phyloP scores from a whole-genome alignment of 495 filamentous ascomycete genomes.

The Tuber brumale region DNA sequence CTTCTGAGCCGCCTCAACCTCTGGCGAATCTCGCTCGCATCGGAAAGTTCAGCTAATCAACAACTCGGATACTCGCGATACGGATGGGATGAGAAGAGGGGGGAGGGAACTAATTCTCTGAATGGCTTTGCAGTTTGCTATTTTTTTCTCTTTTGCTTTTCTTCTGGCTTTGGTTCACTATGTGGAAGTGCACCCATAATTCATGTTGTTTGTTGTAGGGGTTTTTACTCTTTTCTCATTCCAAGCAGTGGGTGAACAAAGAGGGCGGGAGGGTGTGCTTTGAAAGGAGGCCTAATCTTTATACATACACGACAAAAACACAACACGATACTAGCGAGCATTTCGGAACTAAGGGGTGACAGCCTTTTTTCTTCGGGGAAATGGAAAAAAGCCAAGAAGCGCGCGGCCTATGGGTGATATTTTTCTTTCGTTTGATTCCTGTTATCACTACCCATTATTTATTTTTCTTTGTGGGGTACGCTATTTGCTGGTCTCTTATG shows the following conservation, averaged over 20 bases:
- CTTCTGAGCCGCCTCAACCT: slow-evolving; percentile 12
- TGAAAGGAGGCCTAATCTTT: slow-evolving; percentile 11
- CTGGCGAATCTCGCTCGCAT: slow-evolving; percentile 15
- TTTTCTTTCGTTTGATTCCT: slow-evolving; percentile 23
- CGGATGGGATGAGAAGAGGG: not conserved
- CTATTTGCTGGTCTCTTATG: slow-evolving; percentile 29
- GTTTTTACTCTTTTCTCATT: slow-evolving; percentile 9
- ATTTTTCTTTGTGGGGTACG: slow-evolving; percentile 10
- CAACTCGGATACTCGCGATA: slow-evolving; percentile 1
- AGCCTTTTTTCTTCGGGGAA: not conserved
- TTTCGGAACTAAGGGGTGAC: slow-evolving; percentile 14
- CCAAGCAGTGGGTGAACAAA: not conserved
- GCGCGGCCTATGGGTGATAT: slow-evolving; percentile 6
- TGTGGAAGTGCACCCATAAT: slow-evolving; percentile 1
- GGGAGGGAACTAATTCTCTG: slow-evolving; percentile 8
- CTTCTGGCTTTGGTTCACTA: slow-evolving; percentile 14
- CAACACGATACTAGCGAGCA: slow-evolving; percentile 20
- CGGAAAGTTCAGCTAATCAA: slow-evolving; percentile 6
- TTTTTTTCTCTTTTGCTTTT: slow-evolving; percentile 14
- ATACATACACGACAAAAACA: slow-evolving; percentile 21
- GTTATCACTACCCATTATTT: slow-evolving; percentile 21
- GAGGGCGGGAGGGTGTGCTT: slow-evolving; percentile 4
- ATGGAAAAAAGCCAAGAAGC: slow-evolving; percentile 15
- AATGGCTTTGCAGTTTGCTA: slow-evolving; percentile 30
- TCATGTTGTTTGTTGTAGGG: slow-evolving; percentile 6